Evolutionary conservation across 805 yeast genomes (phyloP).

Genomic region (Sugiyamaella qingdaonensis): DNA sequence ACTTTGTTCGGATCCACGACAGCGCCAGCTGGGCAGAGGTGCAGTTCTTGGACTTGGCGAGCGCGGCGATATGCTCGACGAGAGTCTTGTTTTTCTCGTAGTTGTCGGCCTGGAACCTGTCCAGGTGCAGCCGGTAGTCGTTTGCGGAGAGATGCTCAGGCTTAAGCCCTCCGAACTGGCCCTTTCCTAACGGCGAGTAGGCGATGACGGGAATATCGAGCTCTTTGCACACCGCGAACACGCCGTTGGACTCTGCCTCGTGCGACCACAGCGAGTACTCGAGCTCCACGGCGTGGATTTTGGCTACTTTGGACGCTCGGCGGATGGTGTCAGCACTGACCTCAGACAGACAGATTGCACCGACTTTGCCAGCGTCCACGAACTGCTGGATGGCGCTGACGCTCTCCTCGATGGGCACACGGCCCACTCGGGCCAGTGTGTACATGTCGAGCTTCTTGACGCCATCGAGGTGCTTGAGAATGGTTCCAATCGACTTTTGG

Average conservation of each 20-base stretch:
- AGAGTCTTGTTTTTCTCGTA: slow-evolving; percentile 48
- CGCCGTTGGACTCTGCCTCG: slow-evolving; percentile 59
- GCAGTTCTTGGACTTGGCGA: slow-evolving; percentile 44
- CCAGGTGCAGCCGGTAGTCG: slow-evolving; percentile 50
- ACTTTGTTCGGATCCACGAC: slow-evolving; percentile 55
- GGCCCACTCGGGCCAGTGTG: slow-evolving; percentile 66
- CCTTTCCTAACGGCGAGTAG: slow-evolving; percentile 82
- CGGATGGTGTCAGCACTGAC: slow-evolving; percentile 57
- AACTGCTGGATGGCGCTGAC: slow-evolving; percentile 53
- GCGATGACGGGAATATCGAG: slow-evolving; percentile 63
- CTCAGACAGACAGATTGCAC: slow-evolving; percentile 71
- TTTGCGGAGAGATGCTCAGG: slow-evolving; percentile 48
- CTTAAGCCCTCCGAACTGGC: slow-evolving; percentile 66
- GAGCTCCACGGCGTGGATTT: slow-evolving; percentile 66
- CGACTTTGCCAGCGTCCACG: slow-evolving; percentile 44
- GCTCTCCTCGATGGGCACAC: slow-evolving; percentile 54
- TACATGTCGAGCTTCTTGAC: slow-evolving; percentile 44
- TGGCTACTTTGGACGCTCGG: slow-evolving; percentile 51
- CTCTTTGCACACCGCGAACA: slow-evolving; percentile 55
- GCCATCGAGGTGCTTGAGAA: slow-evolving; percentile 26
- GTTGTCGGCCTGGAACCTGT: slow-evolving; percentile 58
- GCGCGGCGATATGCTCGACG: slow-evolving; percentile 46
- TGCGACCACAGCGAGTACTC: slow-evolving; percentile 72
- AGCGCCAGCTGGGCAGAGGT: slow-evolving; percentile 67
- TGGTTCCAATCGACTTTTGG: slow-evolving; percentile 44